phyloP scores from a whole-genome alignment of 106 monocot species.

The Dioscorea alata region DNA sequence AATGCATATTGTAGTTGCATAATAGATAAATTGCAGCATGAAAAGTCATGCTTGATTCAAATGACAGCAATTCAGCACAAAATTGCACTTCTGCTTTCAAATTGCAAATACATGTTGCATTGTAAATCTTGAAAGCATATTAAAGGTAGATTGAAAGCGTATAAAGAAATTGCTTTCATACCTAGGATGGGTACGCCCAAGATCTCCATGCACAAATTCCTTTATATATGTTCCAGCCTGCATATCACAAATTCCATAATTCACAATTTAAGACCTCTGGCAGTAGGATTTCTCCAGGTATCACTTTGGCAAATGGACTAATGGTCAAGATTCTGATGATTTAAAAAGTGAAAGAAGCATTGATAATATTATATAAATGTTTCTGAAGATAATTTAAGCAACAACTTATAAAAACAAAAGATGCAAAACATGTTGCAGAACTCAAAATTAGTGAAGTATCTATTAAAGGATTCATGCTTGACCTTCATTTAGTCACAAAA shows the following conservation, averaged over 20 bases:
- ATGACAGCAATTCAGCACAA: background rate
- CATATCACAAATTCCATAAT: background rate
- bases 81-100: background rate
- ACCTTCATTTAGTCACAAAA: no score
- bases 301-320: background rate
- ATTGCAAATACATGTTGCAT: background rate
- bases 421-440: no score
- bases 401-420: no score
- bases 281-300: background rate
- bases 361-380: background rate
- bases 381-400: no score
- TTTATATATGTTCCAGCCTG: slow-evolving; percentile 99
- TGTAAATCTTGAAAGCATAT: background rate
- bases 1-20: background rate
- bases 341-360: background rate
- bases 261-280: no score
- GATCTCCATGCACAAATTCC: slow-evolving; percentile 99
- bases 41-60: background rate
- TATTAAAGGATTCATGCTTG: no score
- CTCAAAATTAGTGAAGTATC: no score
- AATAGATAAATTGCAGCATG: background rate
- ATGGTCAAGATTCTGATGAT: background rate
- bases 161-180: slow-evolving; percentile 12
- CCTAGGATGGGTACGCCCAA: slow-evolving; percentile 95
- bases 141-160: background rate